phyloP scores from a whole-genome alignment of 2,329 filamentous ascomycete species.

The Setomelanomma holmii region DNA sequence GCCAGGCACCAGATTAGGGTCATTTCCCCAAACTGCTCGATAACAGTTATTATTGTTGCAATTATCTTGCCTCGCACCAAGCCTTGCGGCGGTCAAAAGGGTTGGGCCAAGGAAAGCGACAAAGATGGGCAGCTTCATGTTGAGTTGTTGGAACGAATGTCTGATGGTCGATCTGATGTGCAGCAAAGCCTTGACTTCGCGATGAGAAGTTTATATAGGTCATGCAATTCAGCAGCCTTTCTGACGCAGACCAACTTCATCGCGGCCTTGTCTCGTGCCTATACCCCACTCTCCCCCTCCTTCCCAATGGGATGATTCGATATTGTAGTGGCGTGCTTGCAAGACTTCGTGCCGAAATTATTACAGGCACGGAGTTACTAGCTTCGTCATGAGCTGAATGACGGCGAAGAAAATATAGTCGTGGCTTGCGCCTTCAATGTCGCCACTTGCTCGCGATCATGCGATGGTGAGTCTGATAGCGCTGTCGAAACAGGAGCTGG shows the following conservation, averaged over 20 bases:
- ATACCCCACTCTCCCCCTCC: neutral
- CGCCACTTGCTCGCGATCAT: no score
- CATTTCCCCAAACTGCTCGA: constrained; percentile 31
- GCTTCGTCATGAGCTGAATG: neutral
- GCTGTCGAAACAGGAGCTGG: no score
- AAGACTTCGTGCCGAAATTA: constrained; percentile 1
- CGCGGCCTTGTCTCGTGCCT: neutral
- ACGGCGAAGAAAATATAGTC: neutral
- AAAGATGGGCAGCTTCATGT: constrained; percentile 31
- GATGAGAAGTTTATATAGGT: no score
- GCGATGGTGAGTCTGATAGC: no score
- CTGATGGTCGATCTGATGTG: no score
- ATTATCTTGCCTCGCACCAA: constrained; percentile 23
- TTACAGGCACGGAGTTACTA: neutral
- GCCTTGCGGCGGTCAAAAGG: constrained; percentile 18
- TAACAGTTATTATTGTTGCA: constrained; percentile 35
- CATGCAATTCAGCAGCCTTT: no score
- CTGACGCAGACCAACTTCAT: no score
- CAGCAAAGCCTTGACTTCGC: no score
- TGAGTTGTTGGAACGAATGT: no score
- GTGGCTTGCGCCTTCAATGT: neutral
- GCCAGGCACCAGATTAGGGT: constrained; percentile 17
- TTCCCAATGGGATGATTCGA: neutral
- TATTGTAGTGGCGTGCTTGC: constrained; percentile 11
- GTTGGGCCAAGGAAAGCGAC: constrained; percentile 13